Conservation (phyloP, 495 filamentous ascomycete genomes). For the Penicillium riverlandense region DNA sequence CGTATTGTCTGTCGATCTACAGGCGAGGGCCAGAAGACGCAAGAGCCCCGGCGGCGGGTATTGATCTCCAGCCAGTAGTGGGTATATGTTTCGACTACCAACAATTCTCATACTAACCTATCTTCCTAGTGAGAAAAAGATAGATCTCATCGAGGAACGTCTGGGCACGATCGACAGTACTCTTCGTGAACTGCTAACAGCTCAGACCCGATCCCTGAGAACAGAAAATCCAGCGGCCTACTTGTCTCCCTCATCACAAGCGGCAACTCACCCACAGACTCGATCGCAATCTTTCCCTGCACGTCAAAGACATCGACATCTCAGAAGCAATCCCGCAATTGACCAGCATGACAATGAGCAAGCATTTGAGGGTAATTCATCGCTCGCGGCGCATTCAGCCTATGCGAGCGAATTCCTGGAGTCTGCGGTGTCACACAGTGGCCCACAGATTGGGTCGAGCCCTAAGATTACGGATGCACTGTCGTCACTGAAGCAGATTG, state of each 20-base stretch:
- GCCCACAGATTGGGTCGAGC: slow-evolving; percentile 34
- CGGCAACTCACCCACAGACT: slow-evolving; percentile 5
- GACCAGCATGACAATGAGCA: slow-evolving; percentile 35
- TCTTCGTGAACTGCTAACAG: slow-evolving; percentile 30
- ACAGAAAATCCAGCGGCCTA: slow-evolving; percentile 1
- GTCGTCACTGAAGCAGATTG: slow-evolving; percentile 50
- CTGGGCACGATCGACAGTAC: slow-evolving; percentile 50
- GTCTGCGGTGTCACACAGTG: slow-evolving; percentile 47
- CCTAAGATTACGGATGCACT: slow-evolving; percentile 51
- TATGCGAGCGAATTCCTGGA: slow-evolving; percentile 59
- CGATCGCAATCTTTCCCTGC: neutral
- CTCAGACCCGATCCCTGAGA: slow-evolving; percentile 2
- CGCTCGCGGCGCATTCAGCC: slow-evolving; percentile 53
- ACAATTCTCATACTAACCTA: neutral
- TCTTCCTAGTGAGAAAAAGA: slow-evolving; percentile 54
- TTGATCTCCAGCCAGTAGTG: slow-evolving; percentile 63
- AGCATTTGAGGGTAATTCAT: slow-evolving; percentile 54
- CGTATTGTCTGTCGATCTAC: slow-evolving; percentile 48
- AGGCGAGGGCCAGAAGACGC: slow-evolving; percentile 50
- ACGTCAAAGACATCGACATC: slow-evolving; percentile 3
- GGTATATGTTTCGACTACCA: neutral
- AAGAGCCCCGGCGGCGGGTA: slow-evolving; percentile 53
- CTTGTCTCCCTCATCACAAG: slow-evolving; percentile 9
- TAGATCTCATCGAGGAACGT: slow-evolving; percentile 58
- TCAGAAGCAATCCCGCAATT: slow-evolving; percentile 16